Base-by-base conservation (phyloP, 106 monocot genomes). In the Amphibolis antarctica region DNA sequence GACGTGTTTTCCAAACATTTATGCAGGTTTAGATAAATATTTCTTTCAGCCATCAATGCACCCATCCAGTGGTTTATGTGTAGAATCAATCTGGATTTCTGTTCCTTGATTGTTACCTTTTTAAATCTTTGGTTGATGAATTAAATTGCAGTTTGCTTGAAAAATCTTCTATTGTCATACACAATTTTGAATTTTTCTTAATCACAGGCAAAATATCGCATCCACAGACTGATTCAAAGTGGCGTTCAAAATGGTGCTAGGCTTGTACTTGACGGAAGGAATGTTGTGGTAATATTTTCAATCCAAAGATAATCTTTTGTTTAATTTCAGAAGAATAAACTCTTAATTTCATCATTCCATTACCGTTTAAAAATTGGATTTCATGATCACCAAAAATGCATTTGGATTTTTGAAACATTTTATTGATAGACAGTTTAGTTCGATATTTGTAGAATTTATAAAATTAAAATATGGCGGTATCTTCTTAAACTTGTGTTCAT, bases 211-310 rank as follows among this genome's bases (percentile, higher is more conserved):
- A 98, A 98, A 71, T 86, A 86, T 28, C 90, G 96, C 28, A 98
- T 98, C 65, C 80, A 81, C 78, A 84, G 60, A 61, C 76, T 98
- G 72, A 82, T 98, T 27, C 86, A 98, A 80, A 81, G 86, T 77
- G 96, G 86, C 13, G 65, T 78, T 76, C 76, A 84, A 14, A 73
- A 57, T 83, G 96, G 96, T 70, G 96, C 96, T 47, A 82, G 82
- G 63, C 66, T 84, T 55, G 62, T 98, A 23, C 82, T 98, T 70
- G 96, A 98, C 82, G 96, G 96, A 53, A 98, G 96, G 70, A 59
- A 80, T 48, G 68, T 90, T 82, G 78, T 80, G 80, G 90, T 90
- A 87, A 66, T n/a, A 15, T 66, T 66, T n/a, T 53, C 19, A 53
- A 3, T 21, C 66, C 28, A 12, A 10, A 30, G 5, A 25, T n/a